These are phyloP conservation scores for Epichloe festucae DNA, from an alignment of 2,329 filamentous ascomycete species.

Conservation along the genomic window DNA sequence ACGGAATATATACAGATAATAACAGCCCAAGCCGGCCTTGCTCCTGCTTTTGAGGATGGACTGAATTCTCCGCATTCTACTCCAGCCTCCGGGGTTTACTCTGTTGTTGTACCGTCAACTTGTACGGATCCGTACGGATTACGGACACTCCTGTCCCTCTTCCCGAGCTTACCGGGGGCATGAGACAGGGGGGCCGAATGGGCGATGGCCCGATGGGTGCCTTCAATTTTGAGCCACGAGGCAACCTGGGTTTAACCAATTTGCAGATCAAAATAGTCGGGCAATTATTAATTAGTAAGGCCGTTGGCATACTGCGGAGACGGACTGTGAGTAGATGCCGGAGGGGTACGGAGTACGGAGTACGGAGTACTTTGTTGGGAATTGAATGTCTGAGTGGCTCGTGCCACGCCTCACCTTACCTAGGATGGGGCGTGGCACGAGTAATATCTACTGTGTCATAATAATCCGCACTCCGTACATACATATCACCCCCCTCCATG, in stretches of 20 bases:
- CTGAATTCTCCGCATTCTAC: not conserved
- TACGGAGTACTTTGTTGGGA: no score
- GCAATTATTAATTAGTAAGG: no score
- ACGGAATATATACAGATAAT: not conserved
- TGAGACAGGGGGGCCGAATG: not conserved
- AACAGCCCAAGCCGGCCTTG: not conserved
- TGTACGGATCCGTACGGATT: no score
- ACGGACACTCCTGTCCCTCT: not conserved
- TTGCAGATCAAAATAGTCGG: no score
- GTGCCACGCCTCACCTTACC: not conserved
- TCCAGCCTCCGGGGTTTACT: no score
- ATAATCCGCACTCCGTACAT: no score
- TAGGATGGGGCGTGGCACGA: no score
- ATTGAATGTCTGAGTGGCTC: not conserved
- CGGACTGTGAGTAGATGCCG: no score
- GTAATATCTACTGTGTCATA: not conserved
- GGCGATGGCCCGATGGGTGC: not conserved
- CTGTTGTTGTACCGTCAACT: not conserved
- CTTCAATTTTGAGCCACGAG: not conserved
- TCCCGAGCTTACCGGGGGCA: slow-evolving; percentile 1
- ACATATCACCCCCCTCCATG: not conserved
- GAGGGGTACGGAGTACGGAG: no score
- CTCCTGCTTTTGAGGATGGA: not conserved
- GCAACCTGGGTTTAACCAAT: no score
- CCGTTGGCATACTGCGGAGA: no score